phyloP scores from a whole-genome alignment of 352 stramenopile genomes.

The Phytophthora citricola region DNA sequence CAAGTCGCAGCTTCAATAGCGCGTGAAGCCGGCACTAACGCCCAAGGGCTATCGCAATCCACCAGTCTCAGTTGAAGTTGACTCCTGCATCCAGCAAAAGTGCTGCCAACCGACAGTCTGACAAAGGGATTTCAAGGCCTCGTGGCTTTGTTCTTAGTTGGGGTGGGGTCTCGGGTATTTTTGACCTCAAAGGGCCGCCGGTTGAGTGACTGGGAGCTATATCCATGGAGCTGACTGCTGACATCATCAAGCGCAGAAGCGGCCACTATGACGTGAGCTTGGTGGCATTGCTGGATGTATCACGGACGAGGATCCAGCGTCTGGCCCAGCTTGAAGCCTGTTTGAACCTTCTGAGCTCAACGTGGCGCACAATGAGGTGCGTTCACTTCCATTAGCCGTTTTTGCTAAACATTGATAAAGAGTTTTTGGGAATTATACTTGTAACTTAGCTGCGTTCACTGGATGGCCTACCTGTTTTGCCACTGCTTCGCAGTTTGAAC shows the following conservation, averaged over 20 bases:
- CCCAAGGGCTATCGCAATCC: not conserved
- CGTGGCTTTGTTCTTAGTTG: not conserved
- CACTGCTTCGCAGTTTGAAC: constrained; percentile 51
- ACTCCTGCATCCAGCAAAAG: constrained; percentile 2
- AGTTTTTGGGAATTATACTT: not conserved
- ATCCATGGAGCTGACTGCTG: constrained; percentile 65
- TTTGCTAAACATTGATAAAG: no score
- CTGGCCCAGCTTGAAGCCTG: constrained; percentile 56
- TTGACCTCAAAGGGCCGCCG: not conserved
- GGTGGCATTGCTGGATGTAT: constrained; percentile 73
- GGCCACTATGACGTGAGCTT: constrained; percentile 80
- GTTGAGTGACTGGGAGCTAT: not conserved
- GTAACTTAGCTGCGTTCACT: constrained; percentile 48
- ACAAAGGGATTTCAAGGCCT: not conserved
- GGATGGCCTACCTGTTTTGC: constrained; percentile 52
- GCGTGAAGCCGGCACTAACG: constrained; percentile 6
- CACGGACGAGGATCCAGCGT: constrained; percentile 40
- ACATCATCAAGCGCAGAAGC: constrained; percentile 75
- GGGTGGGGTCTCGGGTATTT: no score
- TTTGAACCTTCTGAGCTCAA: constrained; percentile 64
- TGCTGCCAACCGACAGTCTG: not conserved
- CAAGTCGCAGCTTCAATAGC: constrained; percentile 14
- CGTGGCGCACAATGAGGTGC: constrained; percentile 60
- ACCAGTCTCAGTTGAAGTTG: constrained; percentile 10
- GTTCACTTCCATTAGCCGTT: not conserved